phyloP scores from a whole-genome alignment of 2,329 filamentous ascomycete species.

The Parafenestella ontariensis region DNA sequence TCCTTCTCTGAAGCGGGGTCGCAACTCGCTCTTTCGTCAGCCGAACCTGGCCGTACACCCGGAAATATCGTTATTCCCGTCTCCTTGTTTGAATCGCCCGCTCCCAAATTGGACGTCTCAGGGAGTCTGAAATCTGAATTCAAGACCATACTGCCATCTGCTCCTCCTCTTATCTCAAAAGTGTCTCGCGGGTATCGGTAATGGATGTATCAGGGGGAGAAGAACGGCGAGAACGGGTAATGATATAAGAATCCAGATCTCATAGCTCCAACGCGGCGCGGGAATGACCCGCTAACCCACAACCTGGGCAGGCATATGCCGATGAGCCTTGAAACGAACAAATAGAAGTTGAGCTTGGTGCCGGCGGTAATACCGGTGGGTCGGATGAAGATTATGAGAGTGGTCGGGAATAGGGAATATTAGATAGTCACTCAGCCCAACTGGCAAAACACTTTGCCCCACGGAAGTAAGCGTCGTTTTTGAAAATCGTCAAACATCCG shows the following conservation, averaged over 20 bases:
- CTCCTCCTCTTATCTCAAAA: not conserved
- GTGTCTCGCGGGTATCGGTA: constrained; percentile 3
- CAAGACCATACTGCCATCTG: constrained; percentile 40
- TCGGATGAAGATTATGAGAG: constrained; percentile 8
- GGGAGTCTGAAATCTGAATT: constrained; percentile 47
- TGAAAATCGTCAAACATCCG: no score
- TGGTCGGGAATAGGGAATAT: constrained; percentile 24
- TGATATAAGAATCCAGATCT: constrained; percentile 13
- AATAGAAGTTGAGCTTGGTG: constrained; percentile 12
- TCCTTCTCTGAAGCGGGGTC: constrained; percentile 17
- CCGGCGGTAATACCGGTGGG: constrained; percentile 9
- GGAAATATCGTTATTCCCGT: constrained; percentile 43
- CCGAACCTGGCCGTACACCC: constrained; percentile 1
- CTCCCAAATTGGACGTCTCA: constrained; percentile 20
- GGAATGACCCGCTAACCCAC: constrained; percentile 13
- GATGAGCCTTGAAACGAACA: constrained; percentile 6
- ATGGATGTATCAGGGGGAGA: constrained; percentile 3
- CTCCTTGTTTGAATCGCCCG: constrained; percentile 9
- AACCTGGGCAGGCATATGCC: constrained; percentile 6
- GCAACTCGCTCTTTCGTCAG: constrained; percentile 3
- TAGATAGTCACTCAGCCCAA: not conserved
- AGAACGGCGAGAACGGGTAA: constrained; percentile 1
- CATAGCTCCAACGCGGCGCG: constrained; percentile 11
- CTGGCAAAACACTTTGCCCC: no score
- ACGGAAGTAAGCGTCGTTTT: no score